Base-by-base conservation (phyloP, 495 filamentous ascomycete genomes). In the Podospora conica region DNA sequence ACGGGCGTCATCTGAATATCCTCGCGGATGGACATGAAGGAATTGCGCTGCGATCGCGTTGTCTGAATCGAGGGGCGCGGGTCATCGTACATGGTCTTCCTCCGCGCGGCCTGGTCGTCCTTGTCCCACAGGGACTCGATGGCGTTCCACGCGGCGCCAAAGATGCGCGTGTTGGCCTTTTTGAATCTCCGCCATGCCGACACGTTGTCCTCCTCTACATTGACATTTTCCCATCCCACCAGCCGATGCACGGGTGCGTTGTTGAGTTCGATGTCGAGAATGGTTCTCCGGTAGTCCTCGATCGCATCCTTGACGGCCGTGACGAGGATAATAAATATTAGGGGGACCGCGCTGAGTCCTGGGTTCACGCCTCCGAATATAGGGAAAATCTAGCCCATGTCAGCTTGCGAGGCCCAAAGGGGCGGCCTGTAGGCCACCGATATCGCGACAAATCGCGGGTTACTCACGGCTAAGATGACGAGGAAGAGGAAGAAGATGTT, bases 401-500 rank as follows among this genome's bases (percentile, higher is more conserved):
- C 55, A 66, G 58, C 15, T 20, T 25, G 23, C 27, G 31, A 22
- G 9, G 18, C 23, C 54, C 54, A 5, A 57, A 57, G 25, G 3
- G 23, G 55, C 12, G 40, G 40, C 40, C 5, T 27, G 21, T 57
- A 15, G n/a, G 55, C 21, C 22, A 23, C 22, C 20, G 53, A 61
- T 20, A 61, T 21, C 40, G 24, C 57, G 20, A 28, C 55, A 65
- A 23, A 53, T 22, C 40, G 48, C 2, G 21, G 22, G 55, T 22
- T 55, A 84, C 93, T 77, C 88, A 98, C 96, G 68, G 88, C 85
- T 64, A 99, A 86, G 74, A 99, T 94, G 75, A 96, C 94, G 67
- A 95, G 85, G 79, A 97, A 96, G 63, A 98, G 82, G 83, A 99
- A 99, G 77, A 97, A 99, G 53, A 98, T 87, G 77, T 98, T 99